These are phyloP conservation scores for Lepiota venenata DNA, from an alignment of 768 basidiomycete species.

Conservation along the genomic window DNA sequence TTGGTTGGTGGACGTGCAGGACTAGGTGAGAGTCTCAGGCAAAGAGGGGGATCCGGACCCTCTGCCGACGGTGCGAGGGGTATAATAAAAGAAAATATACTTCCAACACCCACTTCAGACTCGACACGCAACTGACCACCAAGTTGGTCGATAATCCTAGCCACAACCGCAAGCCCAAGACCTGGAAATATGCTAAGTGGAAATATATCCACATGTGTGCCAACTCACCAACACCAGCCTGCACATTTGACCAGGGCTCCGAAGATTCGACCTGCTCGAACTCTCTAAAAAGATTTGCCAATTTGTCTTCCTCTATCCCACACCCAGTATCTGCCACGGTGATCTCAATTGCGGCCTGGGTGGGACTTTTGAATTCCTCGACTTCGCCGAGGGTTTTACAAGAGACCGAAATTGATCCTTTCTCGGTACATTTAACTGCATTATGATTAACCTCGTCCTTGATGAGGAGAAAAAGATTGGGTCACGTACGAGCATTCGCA, in stretches of 20 bases:
- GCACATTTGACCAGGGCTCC: slow-evolving; percentile 31
- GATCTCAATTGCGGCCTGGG: slow-evolving; percentile 62
- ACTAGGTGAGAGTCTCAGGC: slow-evolving; percentile 20
- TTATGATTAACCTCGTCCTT: slow-evolving; percentile 1
- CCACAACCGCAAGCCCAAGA: slow-evolving; percentile 77
- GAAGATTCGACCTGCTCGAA: slow-evolving; percentile 72
- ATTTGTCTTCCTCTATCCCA: slow-evolving; percentile 62
- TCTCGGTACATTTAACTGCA: slow-evolving; percentile 67
- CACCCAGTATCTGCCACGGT: slow-evolving; percentile 69
- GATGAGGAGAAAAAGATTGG: neutral
- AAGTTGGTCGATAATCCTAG: slow-evolving; percentile 74
- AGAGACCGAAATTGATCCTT: slow-evolving; percentile 58
- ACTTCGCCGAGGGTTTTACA: slow-evolving; percentile 52
- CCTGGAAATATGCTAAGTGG: slow-evolving; percentile 30
- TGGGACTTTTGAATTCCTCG: slow-evolving; percentile 40
- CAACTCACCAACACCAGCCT: slow-evolving; percentile 45
- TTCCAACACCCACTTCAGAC: slow-evolving; percentile 62
- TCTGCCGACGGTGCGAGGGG: slow-evolving; percentile 48
- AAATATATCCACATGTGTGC: neutral
- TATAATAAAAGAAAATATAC: slow-evolving; percentile 69
- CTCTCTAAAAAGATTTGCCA: slow-evolving; percentile 76
- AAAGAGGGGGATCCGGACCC: slow-evolving; percentile 12
- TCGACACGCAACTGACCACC: slow-evolving; percentile 79
- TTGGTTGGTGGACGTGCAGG: slow-evolving; percentile 11
- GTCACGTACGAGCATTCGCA: slow-evolving; percentile 61